These are phyloP conservation scores for Coleophoma cylindrospora DNA, from an alignment of 2,329 filamentous ascomycete genomes.

Conservation along the genomic window DNA sequence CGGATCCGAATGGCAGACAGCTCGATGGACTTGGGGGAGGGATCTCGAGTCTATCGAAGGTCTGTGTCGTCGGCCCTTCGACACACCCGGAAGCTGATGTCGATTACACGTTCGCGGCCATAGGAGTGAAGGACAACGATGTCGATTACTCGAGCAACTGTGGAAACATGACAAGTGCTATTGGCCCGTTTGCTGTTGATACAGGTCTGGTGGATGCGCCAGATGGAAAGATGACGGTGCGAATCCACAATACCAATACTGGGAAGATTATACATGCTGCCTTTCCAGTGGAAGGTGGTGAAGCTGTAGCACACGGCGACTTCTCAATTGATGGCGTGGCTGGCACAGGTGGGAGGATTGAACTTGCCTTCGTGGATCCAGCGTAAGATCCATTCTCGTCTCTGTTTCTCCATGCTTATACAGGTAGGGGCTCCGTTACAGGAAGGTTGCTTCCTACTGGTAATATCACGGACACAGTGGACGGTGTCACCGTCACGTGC, in stretches of 20 bases:
- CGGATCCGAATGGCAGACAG: constrained; percentile 63
- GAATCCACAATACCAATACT: constrained; percentile 69
- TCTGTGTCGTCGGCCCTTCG: constrained; percentile 59
- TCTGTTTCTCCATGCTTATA: background rate
- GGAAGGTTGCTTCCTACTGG: constrained; percentile 57
- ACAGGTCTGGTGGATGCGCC: constrained; percentile 35
- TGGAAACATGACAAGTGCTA: constrained; percentile 66
- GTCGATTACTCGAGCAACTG: constrained; percentile 69
- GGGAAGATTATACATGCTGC: constrained; percentile 54
- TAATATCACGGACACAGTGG: constrained; percentile 44
- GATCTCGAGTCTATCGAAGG: constrained; percentile 64
- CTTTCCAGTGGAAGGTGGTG: constrained; percentile 45
- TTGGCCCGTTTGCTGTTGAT: constrained; percentile 62
- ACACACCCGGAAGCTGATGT: constrained; percentile 47
- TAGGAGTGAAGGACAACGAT: constrained; percentile 55
- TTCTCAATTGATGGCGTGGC: constrained; percentile 62
- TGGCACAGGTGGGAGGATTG: constrained; percentile 50
- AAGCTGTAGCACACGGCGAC: constrained; percentile 43
- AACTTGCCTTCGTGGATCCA: constrained; percentile 57
- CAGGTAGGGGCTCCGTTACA: constrained; percentile 49
- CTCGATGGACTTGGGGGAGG: constrained; percentile 69
- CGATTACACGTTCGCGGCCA: constrained; percentile 67
- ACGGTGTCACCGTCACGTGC: constrained; percentile 46
- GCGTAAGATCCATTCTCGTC: constrained; percentile 24
- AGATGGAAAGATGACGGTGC: constrained; percentile 38